A percentile compares a stretch with the other conserved stretches of the same genome.
Conservation (phyloP, 2,329 filamentous ascomycete species). For the Chrysosphaeria jannelii region DNA sequence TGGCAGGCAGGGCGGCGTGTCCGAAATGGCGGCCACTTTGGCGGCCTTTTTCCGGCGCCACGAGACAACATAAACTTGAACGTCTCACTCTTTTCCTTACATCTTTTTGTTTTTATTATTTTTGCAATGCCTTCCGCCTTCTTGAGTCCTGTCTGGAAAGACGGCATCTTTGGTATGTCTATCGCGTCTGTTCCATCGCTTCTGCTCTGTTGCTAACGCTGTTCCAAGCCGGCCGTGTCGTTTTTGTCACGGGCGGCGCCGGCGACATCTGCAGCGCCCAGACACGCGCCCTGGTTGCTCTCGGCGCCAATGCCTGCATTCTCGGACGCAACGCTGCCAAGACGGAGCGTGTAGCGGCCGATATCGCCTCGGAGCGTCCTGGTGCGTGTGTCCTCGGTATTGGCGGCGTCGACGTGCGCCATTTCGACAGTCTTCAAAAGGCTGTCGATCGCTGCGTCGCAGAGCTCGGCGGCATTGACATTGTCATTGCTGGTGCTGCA, state of each 20-base stretch:
- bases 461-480: conserved; percentile 73
- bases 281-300: conserved; percentile 65
- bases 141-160: conserved; percentile 56
- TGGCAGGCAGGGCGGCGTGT: no score
- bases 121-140: conserved; percentile 32
- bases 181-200: conserved; percentile 4
- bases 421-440: conserved; percentile 32
- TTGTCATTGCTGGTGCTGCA: conserved; percentile 77
- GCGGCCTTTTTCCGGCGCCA: no score
- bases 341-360: conserved; percentile 50
- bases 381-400: conserved; percentile 72
- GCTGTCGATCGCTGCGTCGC: conserved; percentile 54
- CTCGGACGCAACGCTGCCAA: conserved; percentile 72
- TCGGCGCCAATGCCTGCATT: conserved; percentile 84
- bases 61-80: no score
- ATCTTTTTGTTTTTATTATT: no score
- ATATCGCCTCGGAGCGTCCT: conserved; percentile 48
- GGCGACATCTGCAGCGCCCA: conserved; percentile 87
- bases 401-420: conserved; percentile 50
- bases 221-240: conserved; percentile 44
- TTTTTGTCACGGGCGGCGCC: conserved; percentile 85
- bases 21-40: no score
- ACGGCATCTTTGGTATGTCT: conserved; percentile 49
- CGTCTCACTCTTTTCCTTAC: no score
- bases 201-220: conserved; percentile 1